phyloP scores from a whole-genome alignment of 179 eudicot species.

The Vitellaria paradoxa region DNA sequence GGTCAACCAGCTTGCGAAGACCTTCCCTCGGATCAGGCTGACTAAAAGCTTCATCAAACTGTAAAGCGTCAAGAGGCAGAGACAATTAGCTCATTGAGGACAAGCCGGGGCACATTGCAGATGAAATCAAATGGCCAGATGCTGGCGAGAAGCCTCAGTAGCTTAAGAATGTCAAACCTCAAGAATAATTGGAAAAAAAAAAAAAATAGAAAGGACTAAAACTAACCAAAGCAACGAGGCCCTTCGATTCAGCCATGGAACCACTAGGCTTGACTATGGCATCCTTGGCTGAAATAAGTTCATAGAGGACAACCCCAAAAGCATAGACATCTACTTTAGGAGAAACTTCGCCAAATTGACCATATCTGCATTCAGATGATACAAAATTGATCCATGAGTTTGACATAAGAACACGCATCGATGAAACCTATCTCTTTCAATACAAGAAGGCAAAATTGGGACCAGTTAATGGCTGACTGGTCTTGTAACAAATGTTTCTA shows the following conservation, averaged over 20 bases:
- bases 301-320: conserved; percentile 73
- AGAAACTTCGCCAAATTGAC: conserved; percentile 72
- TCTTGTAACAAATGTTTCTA: neutral
- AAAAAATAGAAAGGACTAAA: neutral
- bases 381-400: neutral
- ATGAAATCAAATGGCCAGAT: too few species aligned
- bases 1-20: conserved; percentile 53
- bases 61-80: neutral
- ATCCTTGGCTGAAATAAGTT: conserved; percentile 73
- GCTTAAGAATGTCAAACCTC: too few species aligned
- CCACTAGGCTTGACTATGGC: conserved; percentile 53
- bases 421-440: neutral
- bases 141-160: too few species aligned
- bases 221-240: conserved; percentile 55
- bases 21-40: conserved; percentile 49
- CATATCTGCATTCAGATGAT: conserved; percentile 45
- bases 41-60: conserved; percentile 52
- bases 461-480: neutral
- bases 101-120: neutral
- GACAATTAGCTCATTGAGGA: neutral
- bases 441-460: neutral
- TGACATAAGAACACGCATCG: neutral
- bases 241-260: conserved; percentile 33
- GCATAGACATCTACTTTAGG: conserved; percentile 80
- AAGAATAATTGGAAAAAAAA: neutral